Evolutionary conservation across 2,329 filamentous ascomycete species (phyloP), one percentile per base, ranked within the genome.

Genomic region (Curvularia hawaiiensis): DNA sequence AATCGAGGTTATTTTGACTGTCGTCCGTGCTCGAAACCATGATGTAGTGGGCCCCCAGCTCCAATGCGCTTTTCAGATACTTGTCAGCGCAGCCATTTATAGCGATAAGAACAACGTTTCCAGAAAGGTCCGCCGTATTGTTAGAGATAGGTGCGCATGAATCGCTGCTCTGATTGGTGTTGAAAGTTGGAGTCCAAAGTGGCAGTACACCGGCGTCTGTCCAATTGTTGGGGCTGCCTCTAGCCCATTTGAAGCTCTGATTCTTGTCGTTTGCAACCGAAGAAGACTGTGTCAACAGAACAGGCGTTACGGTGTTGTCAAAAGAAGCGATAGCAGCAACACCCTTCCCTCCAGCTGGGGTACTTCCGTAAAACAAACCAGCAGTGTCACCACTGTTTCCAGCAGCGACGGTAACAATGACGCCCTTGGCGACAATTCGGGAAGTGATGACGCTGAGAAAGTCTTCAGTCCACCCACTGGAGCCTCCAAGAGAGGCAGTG

Each of bases 21-120:
- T n/a, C n/a, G n/a, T n/a, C n/a, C n/a, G n/a, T n/a, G n/a, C n/a
- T n/a, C n/a, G n/a, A n/a, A n/a, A n/a, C n/a, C n/a, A n/a, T n/a
- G n/a, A n/a, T n/a, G n/a, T n/a, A n/a, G n/a, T n/a, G n/a, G n/a
- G n/a, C n/a, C n/a, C n/a, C n/a, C n/a, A n/a, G n/a, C n/a, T n/a
- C n/a, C n/a, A n/a, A n/a, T n/a, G n/a, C n/a, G n/a, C n/a, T n/a
- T n/a, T n/a, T n/a, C n/a, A n/a, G n/a, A n/a, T n/a, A n/a, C n/a
- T n/a, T n/a, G n/a, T n/a, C n/a, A n/a, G n/a, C n/a, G n/a, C n/a
- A n/a, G n/a, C n/a, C n/a, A n/a, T n/a, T n/a, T 11, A 43, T n/a
- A n/a, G 43, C 31, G 14, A 53, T 39, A n/a, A 53, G 22, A 12
- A 53, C 50, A 31, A 53, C n/a, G 3, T 47, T 26, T 24, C 18